Evolutionary conservation across 345 rosid species (phyloP).

Genomic region (Aquilaria sinensis): DNA sequence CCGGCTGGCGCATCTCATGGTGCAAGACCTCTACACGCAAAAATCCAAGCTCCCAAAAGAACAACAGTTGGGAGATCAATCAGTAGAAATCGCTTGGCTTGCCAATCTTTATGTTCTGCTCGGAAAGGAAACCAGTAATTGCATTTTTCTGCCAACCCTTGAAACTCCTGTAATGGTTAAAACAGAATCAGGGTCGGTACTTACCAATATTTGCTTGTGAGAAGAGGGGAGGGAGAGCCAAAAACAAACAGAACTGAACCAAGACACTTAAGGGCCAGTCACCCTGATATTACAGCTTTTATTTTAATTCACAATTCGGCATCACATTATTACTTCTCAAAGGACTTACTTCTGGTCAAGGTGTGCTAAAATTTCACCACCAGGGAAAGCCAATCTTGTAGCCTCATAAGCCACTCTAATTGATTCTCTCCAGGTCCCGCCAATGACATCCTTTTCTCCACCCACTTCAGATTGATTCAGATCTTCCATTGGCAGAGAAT

Average conservation of each 20-base stretch:
- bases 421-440: constrained; percentile 79
- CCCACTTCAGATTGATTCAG: constrained; percentile 36
- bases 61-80: constrained; percentile 2
- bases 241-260: too few species aligned
- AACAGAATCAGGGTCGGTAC: not conserved
- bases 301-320: too few species aligned
- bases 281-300: too few species aligned
- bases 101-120: constrained; percentile 55
- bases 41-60: too few species aligned
- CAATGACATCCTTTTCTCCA: constrained; percentile 28
- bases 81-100: constrained; percentile 50
- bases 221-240: too few species aligned
- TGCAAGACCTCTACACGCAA: too few species aligned
- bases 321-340: not conserved
- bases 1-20: too few species aligned
- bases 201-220: too few species aligned
- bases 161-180: constrained; percentile 55
- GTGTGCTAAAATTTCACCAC: constrained; percentile 82
- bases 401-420: constrained; percentile 76
- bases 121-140: constrained; percentile 50
- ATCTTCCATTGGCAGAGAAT: constrained; percentile 86
- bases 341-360: constrained; percentile 85
- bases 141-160: constrained; percentile 91
- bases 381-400: constrained; percentile 75
- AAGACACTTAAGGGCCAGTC: too few species aligned